Conservation (phyloP, 179 eudicot species). For the Amaranthus tricolor region DNA sequence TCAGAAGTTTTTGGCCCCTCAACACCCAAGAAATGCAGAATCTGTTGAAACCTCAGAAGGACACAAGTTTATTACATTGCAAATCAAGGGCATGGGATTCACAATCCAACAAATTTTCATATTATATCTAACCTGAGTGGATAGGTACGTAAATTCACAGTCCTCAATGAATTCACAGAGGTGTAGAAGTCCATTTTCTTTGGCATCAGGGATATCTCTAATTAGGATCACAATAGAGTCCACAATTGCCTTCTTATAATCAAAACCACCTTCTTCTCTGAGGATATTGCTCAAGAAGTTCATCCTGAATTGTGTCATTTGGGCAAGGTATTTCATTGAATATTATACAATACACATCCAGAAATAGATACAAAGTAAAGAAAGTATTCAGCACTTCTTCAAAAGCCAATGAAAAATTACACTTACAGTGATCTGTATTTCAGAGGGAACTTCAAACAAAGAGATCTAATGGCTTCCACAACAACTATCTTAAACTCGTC, state of each 20-base stretch:
- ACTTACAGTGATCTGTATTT: slow-evolving; percentile 95
- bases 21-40: slow-evolving; percentile 91
- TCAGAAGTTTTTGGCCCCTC: slow-evolving; percentile 98
- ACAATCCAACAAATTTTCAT: not conserved
- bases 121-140: slow-evolving; percentile 64
- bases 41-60: slow-evolving; percentile 39
- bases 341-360: not conserved
- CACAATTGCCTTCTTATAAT: slow-evolving; percentile 95
- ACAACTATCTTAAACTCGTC: slow-evolving; percentile 98
- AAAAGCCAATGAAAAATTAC: slow-evolving; percentile 2
- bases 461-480: slow-evolving; percentile 91
- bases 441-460: slow-evolving; percentile 95
- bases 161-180: slow-evolving; percentile 98
- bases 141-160: slow-evolving; percentile 97
- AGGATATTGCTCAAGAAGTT: slow-evolving; percentile 94
- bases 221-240: slow-evolving; percentile 95
- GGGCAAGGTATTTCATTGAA: slow-evolving; percentile 7
- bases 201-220: slow-evolving; percentile 97
- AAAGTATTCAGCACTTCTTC: not conserved
- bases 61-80: not conserved
- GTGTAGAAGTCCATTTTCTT: slow-evolving; percentile 94
- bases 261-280: slow-evolving; percentile 99
- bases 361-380: not conserved
- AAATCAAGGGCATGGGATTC: not conserved
- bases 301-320: slow-evolving; percentile 55